Evolutionary conservation across 495 filamentous ascomycete species (phyloP), one percentile per base, ranked within the genome.

Genomic region (Cercophora sp.): DNA sequence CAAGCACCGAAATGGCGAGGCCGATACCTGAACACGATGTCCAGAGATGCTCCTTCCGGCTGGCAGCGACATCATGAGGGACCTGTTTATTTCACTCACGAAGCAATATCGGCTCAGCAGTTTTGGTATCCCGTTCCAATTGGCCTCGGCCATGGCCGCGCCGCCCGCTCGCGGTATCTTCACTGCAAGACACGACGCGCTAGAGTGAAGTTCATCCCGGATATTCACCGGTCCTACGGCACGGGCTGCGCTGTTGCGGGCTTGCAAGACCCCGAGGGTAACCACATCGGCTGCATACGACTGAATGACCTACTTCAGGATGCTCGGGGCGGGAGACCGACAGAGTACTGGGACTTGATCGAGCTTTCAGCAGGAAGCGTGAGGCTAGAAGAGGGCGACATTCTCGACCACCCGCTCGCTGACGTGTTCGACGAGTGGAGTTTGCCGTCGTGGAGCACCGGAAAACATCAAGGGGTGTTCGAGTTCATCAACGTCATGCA

Each of bases 61-160:
- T 56, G 54, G 54, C 36, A 46, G 8, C 26, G n/a, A 9, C 39
- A 37, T 23, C 1, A 8, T 1, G 29, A 27, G 0, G n/a, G n/a
- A 31, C 15, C 35, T 15, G 4, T 15, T 25, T 46, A 24, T 39
- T 64, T 55, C 46, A 55, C 36, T 5, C 44, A 58, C 51, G 16
- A 27, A 2, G 29, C 27, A 1, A 10, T 41, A 6, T 53, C 56
- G 4, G 47, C 39, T 16, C 11, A 36, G 32, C 53, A 65, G 20
- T 63, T 70, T 40, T 56, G 56, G 54, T 58, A 62, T 48, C 62
- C 62, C 3, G 53, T 67, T 6, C 61, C 58, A 1, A 25, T 64
- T 13, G 44, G 46, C 2, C 2, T 46, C 39, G 11, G 15, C 24
- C 15, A 50, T 11, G 55, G 41, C 23, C 40, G 20, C 13, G 48